Evolutionary conservation across 1,139 yeast species (phyloP).

Genomic region (Suhomyces yuchorum): DNA sequence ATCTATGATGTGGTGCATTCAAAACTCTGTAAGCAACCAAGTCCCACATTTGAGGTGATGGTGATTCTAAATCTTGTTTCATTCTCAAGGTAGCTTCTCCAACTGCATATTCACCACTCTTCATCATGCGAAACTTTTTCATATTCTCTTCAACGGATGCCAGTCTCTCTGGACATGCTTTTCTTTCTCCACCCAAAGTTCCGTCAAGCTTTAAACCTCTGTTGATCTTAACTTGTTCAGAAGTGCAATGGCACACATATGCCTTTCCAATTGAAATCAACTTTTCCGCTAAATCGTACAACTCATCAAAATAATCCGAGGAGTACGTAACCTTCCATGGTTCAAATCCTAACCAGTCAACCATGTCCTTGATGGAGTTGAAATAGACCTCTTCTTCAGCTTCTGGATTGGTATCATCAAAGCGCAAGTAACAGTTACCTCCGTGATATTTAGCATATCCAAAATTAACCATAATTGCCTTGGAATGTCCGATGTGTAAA

Average conservation of each 20-base stretch:
- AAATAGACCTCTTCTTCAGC: slow-evolving; percentile 95
- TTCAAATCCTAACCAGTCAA: slow-evolving; percentile 88
- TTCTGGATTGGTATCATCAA: slow-evolving; percentile 97
- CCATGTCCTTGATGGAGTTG: slow-evolving; percentile 78
- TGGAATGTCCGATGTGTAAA: slow-evolving; percentile 95
- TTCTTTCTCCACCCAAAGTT: slow-evolving; percentile 88
- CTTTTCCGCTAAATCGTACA: slow-evolving; percentile 84
- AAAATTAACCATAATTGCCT: slow-evolving; percentile 95
- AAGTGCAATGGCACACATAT: slow-evolving; percentile 90
- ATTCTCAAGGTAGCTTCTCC: slow-evolving; percentile 95
- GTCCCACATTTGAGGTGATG: slow-evolving; percentile 99
- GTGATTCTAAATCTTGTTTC: slow-evolving; percentile 92
- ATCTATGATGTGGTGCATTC: slow-evolving; percentile 90
- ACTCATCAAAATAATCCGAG: slow-evolving; percentile 88
- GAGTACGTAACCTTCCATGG: slow-evolving; percentile 96
- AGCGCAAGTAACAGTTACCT: slow-evolving; percentile 89
- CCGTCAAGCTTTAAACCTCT: slow-evolving; percentile 94
- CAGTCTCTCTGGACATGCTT: slow-evolving; percentile 75
- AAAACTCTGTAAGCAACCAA: slow-evolving; percentile 96
- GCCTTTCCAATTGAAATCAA: slow-evolving; percentile 72
- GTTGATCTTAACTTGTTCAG: slow-evolving; percentile 85
- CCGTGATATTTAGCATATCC: slow-evolving; percentile 86
- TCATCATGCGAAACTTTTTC: slow-evolving; percentile 83
- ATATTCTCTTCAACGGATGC: slow-evolving; percentile 74
- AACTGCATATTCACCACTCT: slow-evolving; percentile 80